Evolutionary conservation across 176 grass and related monocot genomes (phyloP).

Genomic region (Urochloa ruziziensis): DNA sequence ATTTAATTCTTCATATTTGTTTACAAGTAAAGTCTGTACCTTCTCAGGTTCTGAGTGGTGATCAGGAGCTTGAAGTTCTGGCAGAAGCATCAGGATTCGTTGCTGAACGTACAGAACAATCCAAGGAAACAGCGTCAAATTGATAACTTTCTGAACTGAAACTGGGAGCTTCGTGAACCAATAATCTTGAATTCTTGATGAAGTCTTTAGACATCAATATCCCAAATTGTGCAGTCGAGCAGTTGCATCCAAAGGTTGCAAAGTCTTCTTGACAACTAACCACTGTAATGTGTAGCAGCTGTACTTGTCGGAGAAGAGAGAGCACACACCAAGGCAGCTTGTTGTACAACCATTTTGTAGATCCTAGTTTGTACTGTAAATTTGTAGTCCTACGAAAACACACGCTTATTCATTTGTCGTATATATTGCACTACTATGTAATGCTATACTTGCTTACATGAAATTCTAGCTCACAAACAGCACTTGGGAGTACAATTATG

Average conservation of each 20-base stretch:
- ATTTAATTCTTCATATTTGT: neutral
- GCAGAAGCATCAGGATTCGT: slow-evolving; percentile 74
- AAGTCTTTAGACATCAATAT: too few relatives aligned
- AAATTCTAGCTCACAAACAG: neutral
- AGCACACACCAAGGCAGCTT: neutral
- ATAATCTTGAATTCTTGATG: neutral
- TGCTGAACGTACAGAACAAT: slow-evolving; percentile 29
- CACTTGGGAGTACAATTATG: neutral
- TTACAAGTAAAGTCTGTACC: neutral
- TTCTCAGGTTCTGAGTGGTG: slow-evolving; percentile 67
- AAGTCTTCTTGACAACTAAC: slow-evolving; percentile 20
- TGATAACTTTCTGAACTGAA: neutral
- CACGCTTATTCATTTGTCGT: neutral
- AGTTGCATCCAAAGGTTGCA: neutral
- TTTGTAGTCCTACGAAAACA: neutral
- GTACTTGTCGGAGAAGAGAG: neutral
- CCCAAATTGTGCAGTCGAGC: neutral
- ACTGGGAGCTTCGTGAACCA: neutral
- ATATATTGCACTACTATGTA: neutral
- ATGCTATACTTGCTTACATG: neutral
- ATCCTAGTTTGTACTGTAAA: slow-evolving; percentile 16
- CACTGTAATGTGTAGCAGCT: neutral
- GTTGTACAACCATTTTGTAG: slow-evolving; percentile 21
- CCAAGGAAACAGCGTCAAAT: neutral
- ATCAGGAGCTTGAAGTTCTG: slow-evolving; percentile 69